Evolutionary conservation across 108 stramenopile genomes (phyloP).

Genomic region (Pseudonitzschia pungens): DNA sequence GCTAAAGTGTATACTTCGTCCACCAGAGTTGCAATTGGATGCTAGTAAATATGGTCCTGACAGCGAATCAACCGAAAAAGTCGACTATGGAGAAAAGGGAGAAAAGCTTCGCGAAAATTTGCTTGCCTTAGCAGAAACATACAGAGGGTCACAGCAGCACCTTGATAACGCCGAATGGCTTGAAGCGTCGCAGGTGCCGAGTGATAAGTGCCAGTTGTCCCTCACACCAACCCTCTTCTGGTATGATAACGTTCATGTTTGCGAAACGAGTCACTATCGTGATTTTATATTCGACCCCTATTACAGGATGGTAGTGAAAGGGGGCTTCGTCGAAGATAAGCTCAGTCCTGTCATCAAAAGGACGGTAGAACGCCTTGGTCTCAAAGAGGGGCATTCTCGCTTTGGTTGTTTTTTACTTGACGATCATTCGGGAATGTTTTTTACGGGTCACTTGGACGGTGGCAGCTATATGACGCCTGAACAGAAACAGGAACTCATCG

Average conservation of each 20-base stretch:
- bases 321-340: slow-evolving; percentile 89
- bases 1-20: slow-evolving; percentile 49
- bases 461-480: slow-evolving; percentile 32
- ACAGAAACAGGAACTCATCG: slow-evolving; percentile 8
- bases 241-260: slow-evolving; percentile 89
- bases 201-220: slow-evolving; percentile 53
- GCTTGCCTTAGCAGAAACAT: slow-evolving; percentile 43
- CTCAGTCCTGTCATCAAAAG: slow-evolving; percentile 63
- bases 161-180: slow-evolving; percentile 50
- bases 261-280: slow-evolving; percentile 72
- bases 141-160: slow-evolving; percentile 51
- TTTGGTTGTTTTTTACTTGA: slow-evolving; percentile 86
- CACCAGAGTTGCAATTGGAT: slow-evolving; percentile 56
- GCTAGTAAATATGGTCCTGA: slow-evolving; percentile 57
- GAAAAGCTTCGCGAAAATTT: slow-evolving; percentile 46
- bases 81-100: slow-evolving; percentile 29
- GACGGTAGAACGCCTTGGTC: slow-evolving; percentile 66
- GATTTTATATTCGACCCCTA: slow-evolving; percentile 79
- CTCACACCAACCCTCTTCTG: slow-evolving; percentile 85
- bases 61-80: slow-evolving; percentile 40
- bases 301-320: slow-evolving; percentile 75
- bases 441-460: slow-evolving; percentile 87
- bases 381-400: slow-evolving; percentile 60
- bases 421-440: slow-evolving; percentile 80
- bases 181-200: slow-evolving; percentile 29